Percentiles rank a stretch among this genome's conserved stretches.
Conservation (phyloP, 805 yeast species). For the Zygosaccharomyces lentus region DNA sequence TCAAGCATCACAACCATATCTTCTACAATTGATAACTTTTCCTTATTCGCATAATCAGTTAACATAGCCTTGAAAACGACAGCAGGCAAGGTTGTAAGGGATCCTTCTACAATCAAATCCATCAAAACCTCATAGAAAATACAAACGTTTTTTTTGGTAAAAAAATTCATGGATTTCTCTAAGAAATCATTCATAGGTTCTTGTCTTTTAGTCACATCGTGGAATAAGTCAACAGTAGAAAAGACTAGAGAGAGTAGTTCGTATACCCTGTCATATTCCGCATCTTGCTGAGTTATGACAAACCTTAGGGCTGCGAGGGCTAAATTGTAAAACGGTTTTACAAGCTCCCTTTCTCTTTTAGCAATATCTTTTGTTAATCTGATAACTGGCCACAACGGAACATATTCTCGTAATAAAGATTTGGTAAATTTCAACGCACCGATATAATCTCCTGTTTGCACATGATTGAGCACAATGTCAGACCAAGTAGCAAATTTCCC, state of each 20-base stretch:
- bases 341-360: conserved; percentile 24
- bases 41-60: conserved; percentile 39
- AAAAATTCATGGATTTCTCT: conserved; percentile 19
- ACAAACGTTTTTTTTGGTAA: conserved; percentile 22
- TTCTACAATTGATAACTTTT: conserved; percentile 51
- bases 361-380: conserved; percentile 13
- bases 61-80: conserved; percentile 59
- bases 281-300: conserved; percentile 16
- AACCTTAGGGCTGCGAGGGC: conserved; percentile 30
- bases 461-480: conserved; percentile 26
- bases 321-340: conserved; percentile 29
- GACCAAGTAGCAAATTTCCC: conserved; percentile 34
- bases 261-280: conserved; percentile 19
- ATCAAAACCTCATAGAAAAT: conserved; percentile 53
- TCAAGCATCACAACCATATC: conserved; percentile 68
- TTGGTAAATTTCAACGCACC: conserved; percentile 27
- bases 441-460: conserved; percentile 29
- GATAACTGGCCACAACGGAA: conserved; percentile 19
- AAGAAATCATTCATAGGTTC: conserved; percentile 9
- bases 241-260: conserved; percentile 13
- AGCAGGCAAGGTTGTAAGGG: conserved; percentile 55
- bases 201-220: neutral
- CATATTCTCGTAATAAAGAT: conserved; percentile 17
- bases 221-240: conserved; percentile 9
- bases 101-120: conserved; percentile 44